Evolutionary conservation across 2,329 filamentous ascomycete species (phyloP), one percentile per base, ranked within the genome.

Genomic region (Nemania sp.): DNA sequence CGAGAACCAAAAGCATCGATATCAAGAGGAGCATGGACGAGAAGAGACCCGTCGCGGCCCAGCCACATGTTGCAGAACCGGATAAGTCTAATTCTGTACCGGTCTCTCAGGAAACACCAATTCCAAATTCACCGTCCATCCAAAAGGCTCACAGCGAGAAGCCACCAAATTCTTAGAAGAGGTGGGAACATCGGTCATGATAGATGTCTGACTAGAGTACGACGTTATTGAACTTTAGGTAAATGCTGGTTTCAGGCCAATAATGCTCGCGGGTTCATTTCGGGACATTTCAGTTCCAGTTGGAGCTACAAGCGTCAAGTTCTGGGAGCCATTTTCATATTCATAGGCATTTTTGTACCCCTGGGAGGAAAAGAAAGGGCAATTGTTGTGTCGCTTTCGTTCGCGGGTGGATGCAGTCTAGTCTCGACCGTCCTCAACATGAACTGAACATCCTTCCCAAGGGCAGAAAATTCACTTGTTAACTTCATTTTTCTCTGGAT

Each of bases 1-100:
- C 72, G 3, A 69, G 76, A n/a, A 75, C 73, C 3, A 81, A 75
- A 68, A 81, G 77, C 57, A 53, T 77, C 22, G 79, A 82, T 41
- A 66, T 75, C 15, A 79, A 74, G 61, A 73, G 75, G 31, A 64
- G 61, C 12, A 73, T 77, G 52, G 70, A 74, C 11, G 72, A 74
- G 41, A 68, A 61, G 28, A 61, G 49, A 26, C 60, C 44, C 23
- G 30, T 44, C 8, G 36, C 28, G 6, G 50, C 42, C 6, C 41
- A 39, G 22, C 53, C 56, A 36, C 52, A 42, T 4, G 41, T 48
- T 17, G 56, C 37, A 1, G 53, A 57, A 30, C 24, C 57, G 14
- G 30, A 47, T 12, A 52, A 56, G 44, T 14, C 37, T n/a, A 49
- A 56, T 14, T 9, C 49, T 2, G 33, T 46, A 15, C 40, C 59